Base-by-base conservation (phyloP, 495 filamentous ascomycete genomes). In the Trichoderma parareesei region DNA sequence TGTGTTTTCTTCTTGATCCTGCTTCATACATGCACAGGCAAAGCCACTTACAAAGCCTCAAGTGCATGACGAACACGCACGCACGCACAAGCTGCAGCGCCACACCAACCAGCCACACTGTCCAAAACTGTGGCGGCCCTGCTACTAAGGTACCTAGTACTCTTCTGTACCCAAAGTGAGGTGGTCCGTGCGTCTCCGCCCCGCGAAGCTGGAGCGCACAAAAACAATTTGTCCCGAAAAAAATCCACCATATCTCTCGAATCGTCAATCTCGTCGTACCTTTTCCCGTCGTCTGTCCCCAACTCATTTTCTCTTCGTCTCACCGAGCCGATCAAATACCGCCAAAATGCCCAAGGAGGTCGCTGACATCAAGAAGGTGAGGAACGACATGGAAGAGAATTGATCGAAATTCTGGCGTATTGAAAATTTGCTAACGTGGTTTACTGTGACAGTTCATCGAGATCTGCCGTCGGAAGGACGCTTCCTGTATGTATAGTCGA, bases 381-480 rank as follows among this genome's bases (percentile, higher is more conserved):
- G 71, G 20, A n/a, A 44, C 20, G n/a, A 4, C 27, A 16, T 18
- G 38, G 8, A 42, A 41, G 4, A 42, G 38, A 8, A 20, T 33
- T 35, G 33, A 40, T 2, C 10, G 13, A 40, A 65, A 48, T 62
- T 3, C 42, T 27, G 27, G 27, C 27, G 27, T 27, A 27, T 27
- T 27, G 27, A 2, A 2, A 38, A 1, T 65, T 14, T 42, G 46
- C 73, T 82, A 68, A 81, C 72, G 66, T 67, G 65, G 73, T 68
- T 46, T 33, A 38, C 20, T 60, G 4, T 27, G 27, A 27, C 82
- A 97, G 84, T 99, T 99, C 89, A 95, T 99, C 81, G 95, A 99
- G 90, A 93, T 98, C 84, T 96, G 91, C 89, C 88, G 93, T 80
- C 90, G 94, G 74, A 94, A 94, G 81, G 94, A 99, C 85, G 94